These are phyloP conservation scores for Bipolaris gigantea DNA, from an alignment of 2,329 filamentous ascomycete genomes.

Conservation along the genomic window DNA sequence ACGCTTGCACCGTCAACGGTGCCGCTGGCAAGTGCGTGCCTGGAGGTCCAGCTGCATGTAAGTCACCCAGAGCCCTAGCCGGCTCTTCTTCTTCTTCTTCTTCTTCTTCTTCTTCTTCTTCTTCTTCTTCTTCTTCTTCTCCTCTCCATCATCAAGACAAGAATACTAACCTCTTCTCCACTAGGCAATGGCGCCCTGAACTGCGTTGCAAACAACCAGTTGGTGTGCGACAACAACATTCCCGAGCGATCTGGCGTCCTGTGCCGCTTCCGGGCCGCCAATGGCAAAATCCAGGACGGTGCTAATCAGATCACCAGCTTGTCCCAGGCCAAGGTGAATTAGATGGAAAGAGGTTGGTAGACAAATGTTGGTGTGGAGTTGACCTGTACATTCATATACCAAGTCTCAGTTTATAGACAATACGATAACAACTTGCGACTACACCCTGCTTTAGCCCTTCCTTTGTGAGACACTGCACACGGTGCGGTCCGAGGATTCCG, in stretches of 20 bases:
- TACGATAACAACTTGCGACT: not conserved
- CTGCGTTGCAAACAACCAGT: slow-evolving; percentile 22
- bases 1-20: slow-evolving; percentile 22
- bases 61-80: not conserved
- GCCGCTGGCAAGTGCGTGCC: slow-evolving; percentile 23
- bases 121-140: not conserved
- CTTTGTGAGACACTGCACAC: no score
- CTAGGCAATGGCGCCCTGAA: slow-evolving; percentile 20
- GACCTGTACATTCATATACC: not conserved
- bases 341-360: not conserved
- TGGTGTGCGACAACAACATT: slow-evolving; percentile 19
- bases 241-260: slow-evolving; percentile 18
- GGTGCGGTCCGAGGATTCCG: no score
- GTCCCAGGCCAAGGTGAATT: slow-evolving; percentile 19
- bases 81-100: not conserved
- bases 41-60: slow-evolving; percentile 19
- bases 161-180: not conserved
- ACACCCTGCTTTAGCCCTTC: no score
- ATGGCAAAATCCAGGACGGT: slow-evolving; percentile 17
- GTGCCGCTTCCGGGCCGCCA: slow-evolving; percentile 18
- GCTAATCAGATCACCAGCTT: slow-evolving; percentile 13
- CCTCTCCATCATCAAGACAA: not conserved
- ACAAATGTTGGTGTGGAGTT: not conserved
- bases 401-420: not conserved
- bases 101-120: not conserved